Base-by-base conservation (phyloP, 345 rosid genomes). In the Murraya koenigii region DNA sequence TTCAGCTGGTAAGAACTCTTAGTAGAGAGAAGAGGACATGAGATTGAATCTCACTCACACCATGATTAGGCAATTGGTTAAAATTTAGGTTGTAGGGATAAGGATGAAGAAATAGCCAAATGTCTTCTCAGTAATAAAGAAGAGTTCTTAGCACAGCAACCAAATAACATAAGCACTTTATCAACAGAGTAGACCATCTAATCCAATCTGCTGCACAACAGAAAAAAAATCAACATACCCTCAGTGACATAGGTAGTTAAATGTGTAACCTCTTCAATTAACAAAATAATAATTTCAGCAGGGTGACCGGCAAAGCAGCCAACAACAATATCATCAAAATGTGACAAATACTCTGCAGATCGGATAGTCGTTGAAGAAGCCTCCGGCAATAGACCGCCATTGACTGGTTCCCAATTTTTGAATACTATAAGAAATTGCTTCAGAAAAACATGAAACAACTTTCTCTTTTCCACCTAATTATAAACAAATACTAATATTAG, bases 231-330 rank as follows among this genome's bases (percentile, higher is more conserved):
- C 66, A 76, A 88, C 93, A 88, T 91, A 91, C 93, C 67, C 76
- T 87, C 89, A 17, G 81, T 58, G 49, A 91, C 71, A 71, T 81
- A 78, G 47, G 83, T 28, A 35, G 88, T 89, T 75, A 91, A 78
- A 52, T 74, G 84, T 32, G 71, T 75, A 61, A 89, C 62, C 88
- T 91, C 91, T 82, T 87, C 92, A 75, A 77, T 81, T 80, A 91
- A 79, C 59, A 73, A 20, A 78, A 79, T 58, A 85, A 91, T 85
- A 54, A 88, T 72, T 79, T 85, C 93, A 73, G 93, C 78, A 35
- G 95, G 95, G 82, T 91, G 95, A 69, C 92, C 95, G n/a, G 75
- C 81, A 64, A 79, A 85, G 85, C 93, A 91, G 54, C 93, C 95
- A 75, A 85, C 77, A 61, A 85, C 80, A 6, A 81, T 64, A 66